Evolutionary conservation across 768 basidiomycete species (phyloP), one percentile per base, ranked within the genome.

Genomic region (Tricholomella constricta): DNA sequence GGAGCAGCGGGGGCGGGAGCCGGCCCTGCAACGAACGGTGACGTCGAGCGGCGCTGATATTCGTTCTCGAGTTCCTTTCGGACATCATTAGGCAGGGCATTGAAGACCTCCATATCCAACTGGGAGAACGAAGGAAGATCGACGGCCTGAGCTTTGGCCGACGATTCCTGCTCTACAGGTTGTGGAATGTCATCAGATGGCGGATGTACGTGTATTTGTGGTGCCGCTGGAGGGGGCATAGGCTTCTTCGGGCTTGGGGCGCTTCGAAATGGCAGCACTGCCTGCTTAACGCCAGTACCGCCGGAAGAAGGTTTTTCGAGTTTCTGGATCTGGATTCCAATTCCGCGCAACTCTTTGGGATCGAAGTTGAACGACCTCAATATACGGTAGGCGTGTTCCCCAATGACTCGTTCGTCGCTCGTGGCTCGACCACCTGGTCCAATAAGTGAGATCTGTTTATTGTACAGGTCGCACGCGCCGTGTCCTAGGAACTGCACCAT

Each of bases 251-350:
- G 51, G 3, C 55, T 56, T 17, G 54, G 31, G 8, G 53, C 19
- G 38, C 60, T 50, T 34, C 57, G 74, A 67, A 95, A 95, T 0
- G 79, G 73, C 25, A 94, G 68, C 11, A 74, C 73, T 2, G 72
- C 78, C 64, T 94, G 93, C 14, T 76, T 73, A 9, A 66, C 62
- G 31, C 31, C 31, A 12, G 58, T 62, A 20, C 65, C 63, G 3
- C 62, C 50, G 2, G 65, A 72, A 1, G 71, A 69, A 14, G 66
- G 61, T 6, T 78, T 73, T 69, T 97, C 93, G 4, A 98, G 78
- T 66, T 94, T 98, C 62, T 89, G 86, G 11, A 98, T 82, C 62
- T 95, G 93, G 7, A 98, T 87, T 0, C 91, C 94, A 51, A 98
- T 82, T 1, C 96, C 96, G 19, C 96, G 80, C n/a, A 98, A 72